Evolutionary conservation across 495 filamentous ascomycete species (phyloP), one percentile per base, ranked within the genome.

Genomic region (Neurospora sp.): DNA sequence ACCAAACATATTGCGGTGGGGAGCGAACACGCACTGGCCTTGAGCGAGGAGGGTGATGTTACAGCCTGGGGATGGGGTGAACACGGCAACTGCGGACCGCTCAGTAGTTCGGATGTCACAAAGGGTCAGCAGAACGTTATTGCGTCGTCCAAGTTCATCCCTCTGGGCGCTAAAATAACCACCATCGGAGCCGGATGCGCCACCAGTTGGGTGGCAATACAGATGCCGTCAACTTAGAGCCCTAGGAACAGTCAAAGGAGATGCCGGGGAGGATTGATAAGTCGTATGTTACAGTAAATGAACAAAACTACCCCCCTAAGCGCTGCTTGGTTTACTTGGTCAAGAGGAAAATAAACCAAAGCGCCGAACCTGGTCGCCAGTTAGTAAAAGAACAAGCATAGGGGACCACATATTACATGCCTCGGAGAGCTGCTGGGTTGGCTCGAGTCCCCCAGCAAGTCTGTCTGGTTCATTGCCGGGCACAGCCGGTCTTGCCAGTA

Each of bases 61-160:
- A 79, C 93, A 46, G 87, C 90, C 4, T 98, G 94, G 92, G 96
- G 96, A 18, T 99, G 96, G 95, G 94, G 94, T 1, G 93, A 97
- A 83, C 96, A 99, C 86, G 96, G 96, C 12, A 98, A 98, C 81
- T 98, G 96, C 80, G 96, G 96, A 16, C 85, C 88, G 4, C 83
- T 85, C 59, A 88, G 83, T n/a, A 89, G 82, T 75, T 81, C 74
- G n/a, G 82, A 83, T 74, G 88, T 92, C 79, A 88, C 92, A 40
- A 89, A 89, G 66, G 91, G 86, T 10, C 81, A 81, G 73, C 90
- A 88, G 82, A 92, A 89, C 75, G 77, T 86, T 18, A 86, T 93
- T 76, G 83, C 84, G n/a, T 81, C 88, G 53, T 79, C 84, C 42
- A 83, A 81, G 71, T 79, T 83, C 76, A 75, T 87, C n/a, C 82